Percentiles rank a stretch among this genome's conserved stretches.
phyloP scores from a whole-genome alignment of 441 rosid genomes.

The Macaranga tanarius region DNA sequence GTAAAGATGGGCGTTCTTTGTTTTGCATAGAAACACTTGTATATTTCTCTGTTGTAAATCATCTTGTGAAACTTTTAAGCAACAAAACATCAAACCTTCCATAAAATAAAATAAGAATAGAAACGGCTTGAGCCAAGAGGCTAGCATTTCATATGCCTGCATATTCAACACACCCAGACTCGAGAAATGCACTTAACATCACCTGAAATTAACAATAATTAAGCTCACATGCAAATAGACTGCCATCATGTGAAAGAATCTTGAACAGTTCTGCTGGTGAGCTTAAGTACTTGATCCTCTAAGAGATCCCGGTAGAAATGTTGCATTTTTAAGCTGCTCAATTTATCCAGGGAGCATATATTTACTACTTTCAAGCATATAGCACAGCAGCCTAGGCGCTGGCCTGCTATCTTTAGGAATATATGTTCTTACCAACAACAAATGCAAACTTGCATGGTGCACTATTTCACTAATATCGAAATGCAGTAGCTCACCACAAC shows the following conservation, averaged over 20 bases:
- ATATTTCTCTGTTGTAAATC: too few relatives aligned
- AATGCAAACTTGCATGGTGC: background rate
- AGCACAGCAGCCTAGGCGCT: too few relatives aligned
- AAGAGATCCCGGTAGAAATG: background rate
- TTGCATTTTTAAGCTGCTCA: background rate
- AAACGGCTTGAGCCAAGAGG: too few relatives aligned
- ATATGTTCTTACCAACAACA: background rate
- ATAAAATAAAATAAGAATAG: background rate
- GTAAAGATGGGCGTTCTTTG: background rate
- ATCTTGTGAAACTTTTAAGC: background rate
- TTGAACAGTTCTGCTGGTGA: too few relatives aligned
- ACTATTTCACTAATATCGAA: too few relatives aligned
- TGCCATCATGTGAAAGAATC: too few relatives aligned
- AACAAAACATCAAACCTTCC: background rate
- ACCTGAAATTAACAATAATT: background rate
- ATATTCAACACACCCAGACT: background rate
- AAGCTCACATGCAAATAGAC: background rate
- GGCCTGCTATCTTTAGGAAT: background rate
- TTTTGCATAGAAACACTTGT: too few relatives aligned
- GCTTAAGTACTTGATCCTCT: too few relatives aligned
- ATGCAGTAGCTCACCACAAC: too few relatives aligned
- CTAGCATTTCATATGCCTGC: too few relatives aligned
- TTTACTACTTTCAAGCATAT: background rate
- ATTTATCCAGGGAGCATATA: background rate
- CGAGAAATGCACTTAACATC: background rate